Evolutionary conservation across 1,284 basidiomycete species (phyloP), one percentile per base, ranked within the genome.

Genomic region (Ustilago cynodontis): DNA sequence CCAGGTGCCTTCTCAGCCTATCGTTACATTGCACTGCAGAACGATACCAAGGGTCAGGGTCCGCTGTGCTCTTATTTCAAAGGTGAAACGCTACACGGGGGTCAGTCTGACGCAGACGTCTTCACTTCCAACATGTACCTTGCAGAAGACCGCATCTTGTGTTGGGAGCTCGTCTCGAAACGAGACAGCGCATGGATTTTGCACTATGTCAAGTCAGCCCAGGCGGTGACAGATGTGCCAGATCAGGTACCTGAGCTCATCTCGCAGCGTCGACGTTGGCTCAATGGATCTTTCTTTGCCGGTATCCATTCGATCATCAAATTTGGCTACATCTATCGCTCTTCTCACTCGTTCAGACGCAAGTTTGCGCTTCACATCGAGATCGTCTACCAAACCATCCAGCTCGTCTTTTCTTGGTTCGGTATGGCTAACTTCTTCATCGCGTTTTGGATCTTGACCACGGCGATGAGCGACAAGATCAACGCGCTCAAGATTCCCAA

Each of bases 21-120:
- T 59, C 77, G 85, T 62, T 95, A 95, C 86, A 93, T 94, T 66
- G 95, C 95, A 6, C 86, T 98, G 63, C 93, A 94, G 86, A 96
- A 98, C 82, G 93, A 96, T 77, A 82, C 87, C 5, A 88, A 87
- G 14, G 94, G 94, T 0, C 91, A 94, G 78, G 95, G 94, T 0
- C 95, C 95, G 0, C 84, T 98, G 71, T 92, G 94, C 77, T 94
- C 95, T 85, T 98, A 98, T 87, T 98, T 98, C 89, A 87, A 95
- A 47, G 95, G 95, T 26, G 89, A 95, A 91, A 86, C 92, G 94
- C 91, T 79, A 78, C 65, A 80, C 65, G 69, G 78, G 41, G 77
- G 66, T 10, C 68, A 72, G 18, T 75, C 77, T 26, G 80, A 85
- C 24, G 81, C 80, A 2, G 83, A 84, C 65, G 83, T 84, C 22